Base-by-base conservation (phyloP, 441 rosid species). In the Melastoma candidum region DNA sequence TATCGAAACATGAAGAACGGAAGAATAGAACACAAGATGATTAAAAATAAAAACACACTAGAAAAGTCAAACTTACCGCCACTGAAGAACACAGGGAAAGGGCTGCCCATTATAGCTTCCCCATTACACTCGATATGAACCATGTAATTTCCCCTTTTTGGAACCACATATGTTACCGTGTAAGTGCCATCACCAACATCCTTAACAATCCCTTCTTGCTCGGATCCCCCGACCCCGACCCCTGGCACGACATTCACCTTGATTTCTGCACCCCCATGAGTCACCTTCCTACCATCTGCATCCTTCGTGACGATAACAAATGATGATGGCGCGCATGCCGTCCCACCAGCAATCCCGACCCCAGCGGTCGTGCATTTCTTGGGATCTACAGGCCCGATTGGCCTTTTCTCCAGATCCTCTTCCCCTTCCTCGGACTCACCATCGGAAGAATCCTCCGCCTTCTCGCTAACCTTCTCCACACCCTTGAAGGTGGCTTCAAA, bases 111-210 rank as follows among this genome's bases (percentile, higher is more conserved):
- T 6, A 94, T 85, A n/a, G 95, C 70, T 66, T 62, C 78, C 29
- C 85, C 95, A 65, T 90, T 85, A 56, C 96, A 90, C 29, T 94
- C 97, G 68, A 94, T 74, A 62, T 64, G 82, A 44, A 94, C 80
- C 97, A 90, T 94, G 74, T 94, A 94, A 74, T 90, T 85, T 52
- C 99, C 99, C 67, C 97, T 83, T 71, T 87, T 94, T 6, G 99
- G 97, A 59, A 87, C 99, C 51, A 81, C 95, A 71, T 87, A 94
- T 24, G 96, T 87, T 26, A 90, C 95, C 0, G 79, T 72, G 54
- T 90, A 94, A 24, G 75, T 80, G 64, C 99, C 99, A 68, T 94
- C 99, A 22, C 96, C 90, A 77, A 76, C 74, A 71, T 94, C 99
- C 71, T 94, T 94, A 63, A 85, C 95, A 47, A 79, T 79, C 46